Percentiles rank a stretch among this genome's conserved stretches.
Conservation (phyloP, 73 alveolate species). For the Blepharisma stoltei region DNA sequence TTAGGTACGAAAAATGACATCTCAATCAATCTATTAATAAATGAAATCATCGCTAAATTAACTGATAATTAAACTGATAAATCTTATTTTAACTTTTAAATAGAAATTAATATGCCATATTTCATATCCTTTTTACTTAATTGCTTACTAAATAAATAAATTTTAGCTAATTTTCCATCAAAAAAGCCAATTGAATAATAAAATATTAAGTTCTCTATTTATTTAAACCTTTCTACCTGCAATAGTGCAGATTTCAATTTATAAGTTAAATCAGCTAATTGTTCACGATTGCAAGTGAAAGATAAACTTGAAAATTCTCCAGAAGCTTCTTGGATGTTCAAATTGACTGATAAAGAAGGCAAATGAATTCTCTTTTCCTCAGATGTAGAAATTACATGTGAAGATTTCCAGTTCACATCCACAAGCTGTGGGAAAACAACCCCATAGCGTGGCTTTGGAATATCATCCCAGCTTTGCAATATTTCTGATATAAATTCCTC, state of each 20-base stretch:
- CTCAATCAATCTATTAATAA: too few species aligned
- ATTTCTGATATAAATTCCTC: slow-evolving; percentile 1
- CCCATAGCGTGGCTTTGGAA: slow-evolving; percentile 10
- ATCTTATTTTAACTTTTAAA: too few species aligned
- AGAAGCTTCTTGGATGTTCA: background rate
- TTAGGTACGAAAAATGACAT: too few species aligned
- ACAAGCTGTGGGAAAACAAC: background rate
- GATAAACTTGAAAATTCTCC: background rate
- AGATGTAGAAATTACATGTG: slow-evolving; percentile 20
- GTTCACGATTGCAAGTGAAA: slow-evolving; percentile 10
- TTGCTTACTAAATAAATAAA: too few species aligned
- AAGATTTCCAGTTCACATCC: slow-evolving; percentile 20
- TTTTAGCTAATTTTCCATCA: too few species aligned
- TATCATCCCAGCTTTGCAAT: background rate
- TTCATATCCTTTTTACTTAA: too few species aligned
- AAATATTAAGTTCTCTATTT: too few species aligned
- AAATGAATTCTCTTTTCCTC: background rate
- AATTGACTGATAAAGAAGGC: background rate
- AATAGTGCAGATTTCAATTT: background rate
- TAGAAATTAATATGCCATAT: too few species aligned
- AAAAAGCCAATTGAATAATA: too few species aligned
- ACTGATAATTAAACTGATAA: too few species aligned
- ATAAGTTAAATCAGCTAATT: slow-evolving; percentile 17
- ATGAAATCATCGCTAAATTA: too few species aligned
- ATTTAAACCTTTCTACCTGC: too few species aligned